Conservation (phyloP, 2,329 filamentous ascomycete genomes). For the Paecilomyces dactylethromorphus region DNA sequence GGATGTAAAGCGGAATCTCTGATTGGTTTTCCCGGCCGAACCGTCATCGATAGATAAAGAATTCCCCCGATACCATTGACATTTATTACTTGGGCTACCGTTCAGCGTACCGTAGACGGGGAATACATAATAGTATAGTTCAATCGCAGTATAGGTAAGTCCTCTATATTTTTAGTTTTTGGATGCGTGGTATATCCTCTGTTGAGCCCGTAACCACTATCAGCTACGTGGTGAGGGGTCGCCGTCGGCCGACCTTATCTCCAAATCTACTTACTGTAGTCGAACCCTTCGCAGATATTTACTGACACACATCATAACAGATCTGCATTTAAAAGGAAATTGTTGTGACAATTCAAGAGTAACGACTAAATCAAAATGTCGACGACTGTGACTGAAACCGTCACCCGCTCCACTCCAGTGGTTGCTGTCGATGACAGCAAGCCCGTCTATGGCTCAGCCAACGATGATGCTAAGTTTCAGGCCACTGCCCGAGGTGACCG, state of each 20-base stretch:
- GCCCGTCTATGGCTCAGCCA: slow-evolving; percentile 1
- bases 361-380: background rate
- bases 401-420: background rate
- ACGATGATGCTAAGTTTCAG: slow-evolving; percentile 19
- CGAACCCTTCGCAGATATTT: background rate
- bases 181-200: background rate
- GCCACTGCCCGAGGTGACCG: slow-evolving; percentile 29
- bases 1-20: background rate
- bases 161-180: background rate
- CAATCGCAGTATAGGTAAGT: background rate
- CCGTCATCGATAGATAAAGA: background rate
- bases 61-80: background rate
- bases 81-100: background rate
- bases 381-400: slow-evolving; percentile 1
- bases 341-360: background rate
- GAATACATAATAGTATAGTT: background rate
- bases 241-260: background rate
- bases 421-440: slow-evolving; percentile 1
- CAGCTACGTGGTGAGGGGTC: background rate
- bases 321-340: background rate
- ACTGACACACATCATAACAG: background rate
- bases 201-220: background rate
- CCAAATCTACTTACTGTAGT: background rate
- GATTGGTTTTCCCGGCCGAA: background rate
- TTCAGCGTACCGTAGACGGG: background rate